Evolutionary conservation across 768 basidiomycete genomes (phyloP), one percentile per base, ranked within the genome.

Genomic region (Leccinum subgranulosum): DNA sequence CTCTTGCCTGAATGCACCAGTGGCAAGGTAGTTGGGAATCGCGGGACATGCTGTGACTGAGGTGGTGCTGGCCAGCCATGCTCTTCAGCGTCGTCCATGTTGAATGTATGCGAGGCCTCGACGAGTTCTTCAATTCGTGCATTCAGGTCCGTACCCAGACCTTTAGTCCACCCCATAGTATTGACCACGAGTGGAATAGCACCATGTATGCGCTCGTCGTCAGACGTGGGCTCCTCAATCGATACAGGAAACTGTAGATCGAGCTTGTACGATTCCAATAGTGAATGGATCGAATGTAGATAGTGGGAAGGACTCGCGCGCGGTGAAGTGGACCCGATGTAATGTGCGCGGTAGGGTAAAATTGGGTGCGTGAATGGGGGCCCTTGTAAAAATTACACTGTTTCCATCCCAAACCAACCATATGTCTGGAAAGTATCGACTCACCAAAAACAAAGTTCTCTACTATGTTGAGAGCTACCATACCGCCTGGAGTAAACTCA

Each of bases 161-260:
- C 96, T 69, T 95, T 98, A 6, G 83, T 83, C 96, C 96, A 99
- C 2, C 96, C 96, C 85, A 96, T 95, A 0, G 92, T 98, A 69
- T 98, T 99, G 53, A 98, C 82, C 15, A 98, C 84, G 17, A 98
- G 82, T 0, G 96, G 96, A 5, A 94, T 83, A 27, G 74, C 59
- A 50, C 88, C 84, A 6, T 68, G 64, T 23, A 88, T 79, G 43
- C 81, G 77, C 29, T 61, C 60, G 47, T 78, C 75, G 0, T 50
- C 67, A 15, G 54, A 53, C 1, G 71, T 58, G 6, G 73, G 71
- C 3, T 71, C 69, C 7, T 69, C 67, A 45, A 49, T 68, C 6
- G 71, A 54, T 1, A 69, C 63, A 1, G 80, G 75, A 51, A 77
- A 79, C 60, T 86, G 86, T 5, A 95, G 67, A 48, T 94, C 90